Evolutionary conservation across 192 early-diverging fungal genomes (phyloP).

Genomic region (Gryganskiella cystojenkinii): DNA sequence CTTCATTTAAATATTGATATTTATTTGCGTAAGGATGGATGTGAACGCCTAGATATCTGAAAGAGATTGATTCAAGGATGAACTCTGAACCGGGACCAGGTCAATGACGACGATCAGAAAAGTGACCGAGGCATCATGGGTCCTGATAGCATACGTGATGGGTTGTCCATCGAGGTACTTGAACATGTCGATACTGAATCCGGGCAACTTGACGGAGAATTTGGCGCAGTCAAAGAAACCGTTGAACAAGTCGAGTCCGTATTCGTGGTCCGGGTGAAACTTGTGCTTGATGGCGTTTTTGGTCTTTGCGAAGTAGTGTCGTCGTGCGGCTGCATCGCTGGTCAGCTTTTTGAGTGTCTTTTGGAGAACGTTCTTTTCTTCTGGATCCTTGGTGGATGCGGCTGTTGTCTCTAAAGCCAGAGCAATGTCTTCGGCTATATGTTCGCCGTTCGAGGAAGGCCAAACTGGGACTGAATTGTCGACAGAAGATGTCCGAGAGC

Average conservation of each 20-base stretch:
- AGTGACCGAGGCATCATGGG: slow-evolving; percentile 1
- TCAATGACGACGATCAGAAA: slow-evolving; percentile 10
- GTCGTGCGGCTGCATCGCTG: background rate
- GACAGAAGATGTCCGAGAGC: background rate
- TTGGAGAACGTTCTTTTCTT: background rate
- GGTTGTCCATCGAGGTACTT: slow-evolving; percentile 23
- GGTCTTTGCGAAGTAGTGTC: slow-evolving; percentile 13
- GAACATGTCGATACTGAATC: slow-evolving; percentile 15
- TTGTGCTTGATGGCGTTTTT: slow-evolving; percentile 2
- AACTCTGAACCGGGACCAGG: slow-evolving; percentile 3
- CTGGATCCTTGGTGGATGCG: background rate
- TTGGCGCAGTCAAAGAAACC: slow-evolving; percentile 17
- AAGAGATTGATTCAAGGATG: no score
- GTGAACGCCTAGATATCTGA: no score
- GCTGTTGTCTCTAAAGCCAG: background rate
- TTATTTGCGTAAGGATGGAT: no score
- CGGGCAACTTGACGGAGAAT: slow-evolving; percentile 23
- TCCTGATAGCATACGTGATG: slow-evolving; percentile 4
- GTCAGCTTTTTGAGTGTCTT: background rate
- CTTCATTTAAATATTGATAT: background rate
- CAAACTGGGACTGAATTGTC: background rate
- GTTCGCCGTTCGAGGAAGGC: slow-evolving; percentile 10
- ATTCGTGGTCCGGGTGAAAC: slow-evolving; percentile 16
- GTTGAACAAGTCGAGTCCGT: slow-evolving; percentile 30
- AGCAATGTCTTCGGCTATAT: background rate